These are phyloP conservation scores for Capsicum baccatum DNA, from an alignment of 257 asterid genomes.

Conservation along the genomic window DNA sequence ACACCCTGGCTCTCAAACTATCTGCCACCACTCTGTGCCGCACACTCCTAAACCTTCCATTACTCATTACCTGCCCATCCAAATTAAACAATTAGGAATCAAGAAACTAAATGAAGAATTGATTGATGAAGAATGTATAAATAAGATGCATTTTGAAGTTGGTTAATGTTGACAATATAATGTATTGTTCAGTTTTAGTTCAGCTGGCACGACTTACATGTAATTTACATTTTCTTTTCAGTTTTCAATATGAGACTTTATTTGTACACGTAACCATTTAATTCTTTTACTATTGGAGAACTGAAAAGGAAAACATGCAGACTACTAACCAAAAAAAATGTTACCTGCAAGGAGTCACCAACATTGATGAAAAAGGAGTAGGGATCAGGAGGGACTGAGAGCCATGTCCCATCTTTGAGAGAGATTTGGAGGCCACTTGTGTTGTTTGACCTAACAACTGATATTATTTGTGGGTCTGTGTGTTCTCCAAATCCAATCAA, in stretches of 20 bases:
- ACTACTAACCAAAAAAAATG: too few relatives aligned
- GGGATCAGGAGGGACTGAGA: constrained; percentile 32
- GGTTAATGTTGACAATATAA: too few relatives aligned
- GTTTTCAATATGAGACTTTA: too few relatives aligned
- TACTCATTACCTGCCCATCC: constrained; percentile 7
- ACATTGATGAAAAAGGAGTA: constrained; percentile 15
- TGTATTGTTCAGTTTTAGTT: not conserved
- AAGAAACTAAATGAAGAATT: too few relatives aligned
- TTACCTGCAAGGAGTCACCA: constrained; percentile 28
- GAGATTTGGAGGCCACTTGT: constrained; percentile 32
- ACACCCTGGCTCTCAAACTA: constrained; percentile 17
- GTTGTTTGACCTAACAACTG: constrained; percentile 22
- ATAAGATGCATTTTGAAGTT: too few relatives aligned
- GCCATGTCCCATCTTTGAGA: constrained; percentile 32
- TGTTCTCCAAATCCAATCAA: constrained; percentile 43
- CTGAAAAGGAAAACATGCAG: too few relatives aligned
- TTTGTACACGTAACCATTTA: too few relatives aligned
- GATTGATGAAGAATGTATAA: too few relatives aligned
- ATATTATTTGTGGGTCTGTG: constrained; percentile 35
- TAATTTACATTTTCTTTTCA: too few relatives aligned
- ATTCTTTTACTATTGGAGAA: too few relatives aligned
- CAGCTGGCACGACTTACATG: too few relatives aligned
- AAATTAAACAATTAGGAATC: not conserved
- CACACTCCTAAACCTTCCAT: constrained; percentile 22
- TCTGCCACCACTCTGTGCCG: constrained; percentile 1